Evolutionary conservation across 352 stramenopile species (phyloP), one percentile per base, ranked within the genome.

Genomic region (Phytophthora meadii): DNA sequence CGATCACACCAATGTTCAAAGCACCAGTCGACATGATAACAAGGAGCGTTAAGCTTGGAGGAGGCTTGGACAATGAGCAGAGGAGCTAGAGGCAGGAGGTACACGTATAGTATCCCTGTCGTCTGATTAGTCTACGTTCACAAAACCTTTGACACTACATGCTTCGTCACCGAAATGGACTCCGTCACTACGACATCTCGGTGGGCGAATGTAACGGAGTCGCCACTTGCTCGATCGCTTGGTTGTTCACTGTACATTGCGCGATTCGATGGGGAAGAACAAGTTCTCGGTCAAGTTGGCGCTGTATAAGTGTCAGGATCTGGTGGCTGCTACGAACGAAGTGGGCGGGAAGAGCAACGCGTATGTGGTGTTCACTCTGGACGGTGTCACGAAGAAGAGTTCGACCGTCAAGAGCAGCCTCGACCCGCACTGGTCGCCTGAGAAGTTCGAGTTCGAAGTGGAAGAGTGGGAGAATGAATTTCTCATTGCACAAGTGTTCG

Each of bases 391-490:
- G 5, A 76, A 80, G 51, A 90, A 86, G 68, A 94, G 85, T 67
- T 89, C 81, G 52, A 73, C 69, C 39, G 76, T 91, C 56, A 72
- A 70, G 36, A 90, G 79, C 63, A 79, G 76, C 15, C 58, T 94
- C 15, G 87, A 91, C 41, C 85, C 85, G 47, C 71, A 81, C 61
- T 94, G 85, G 85, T 72, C 70, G 5, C 81, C 81, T 7, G 85
- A 94, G 59, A 80, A 81, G 54, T 94, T 94, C 49, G 76, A 91
- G 57, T 91, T 94, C 54, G 55, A 81, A 42, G 51, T 92, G 56
- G 62, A 74, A 11, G 68, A 90, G 55, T 88, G 76, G 74, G 76
- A 91, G 61, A 78, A 80, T 68, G 60, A 87, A 55, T 90, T 90
- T 48, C 67, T 94, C 27, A 44, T 87, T 17, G 78, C 87, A 24